Evolutionary conservation across 495 filamentous ascomycete genomes (phyloP).

Genomic region (Eremomyces bilateralis): DNA sequence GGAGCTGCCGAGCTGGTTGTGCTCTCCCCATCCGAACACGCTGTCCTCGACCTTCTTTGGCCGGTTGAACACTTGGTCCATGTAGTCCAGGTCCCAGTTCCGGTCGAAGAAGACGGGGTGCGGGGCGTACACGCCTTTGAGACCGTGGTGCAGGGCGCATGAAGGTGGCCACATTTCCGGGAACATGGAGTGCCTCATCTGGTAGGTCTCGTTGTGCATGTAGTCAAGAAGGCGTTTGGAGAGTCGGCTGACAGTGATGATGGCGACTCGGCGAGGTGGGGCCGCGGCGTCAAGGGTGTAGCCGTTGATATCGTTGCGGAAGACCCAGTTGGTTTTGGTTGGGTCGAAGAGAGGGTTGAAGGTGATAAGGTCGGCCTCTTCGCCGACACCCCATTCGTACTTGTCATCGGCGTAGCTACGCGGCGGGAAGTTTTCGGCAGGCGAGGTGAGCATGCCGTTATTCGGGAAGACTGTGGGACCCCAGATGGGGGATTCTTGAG

Average conservation of each 20-base stretch:
- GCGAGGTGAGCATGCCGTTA: conserved; percentile 17
- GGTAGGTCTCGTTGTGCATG: conserved; percentile 20
- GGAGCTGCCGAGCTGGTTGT: conserved; percentile 25
- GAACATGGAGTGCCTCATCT: conserved; percentile 20
- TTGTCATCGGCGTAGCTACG: conserved; percentile 22
- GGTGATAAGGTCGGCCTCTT: conserved; percentile 32
- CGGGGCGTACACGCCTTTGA: conserved; percentile 24
- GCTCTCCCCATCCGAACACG: conserved; percentile 27
- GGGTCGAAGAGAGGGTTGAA: conserved; percentile 29
- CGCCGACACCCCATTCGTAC: conserved; percentile 36
- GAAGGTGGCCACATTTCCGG: conserved; percentile 22
- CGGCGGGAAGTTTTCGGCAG: conserved; percentile 23
- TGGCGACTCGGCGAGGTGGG: conserved; percentile 20
- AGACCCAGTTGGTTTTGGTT: conserved; percentile 20
- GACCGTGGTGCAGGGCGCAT: conserved; percentile 19
- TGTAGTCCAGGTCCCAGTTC: conserved; percentile 24
- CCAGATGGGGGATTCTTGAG: conserved; percentile 23
- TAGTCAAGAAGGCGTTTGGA: conserved; percentile 17
- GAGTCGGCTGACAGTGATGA: conserved; percentile 21
- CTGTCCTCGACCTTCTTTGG: conserved; percentile 18
- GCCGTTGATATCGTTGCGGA: conserved; percentile 22
- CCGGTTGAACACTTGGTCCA: conserved; percentile 22
- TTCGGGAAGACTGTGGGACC: conserved; percentile 19
- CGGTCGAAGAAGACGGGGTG: conserved; percentile 27
- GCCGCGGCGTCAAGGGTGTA: conserved; percentile 18